These are phyloP conservation scores for Lolium perenne DNA, from an alignment of 176 grass and related monocot genomes.

Conservation along the genomic window DNA sequence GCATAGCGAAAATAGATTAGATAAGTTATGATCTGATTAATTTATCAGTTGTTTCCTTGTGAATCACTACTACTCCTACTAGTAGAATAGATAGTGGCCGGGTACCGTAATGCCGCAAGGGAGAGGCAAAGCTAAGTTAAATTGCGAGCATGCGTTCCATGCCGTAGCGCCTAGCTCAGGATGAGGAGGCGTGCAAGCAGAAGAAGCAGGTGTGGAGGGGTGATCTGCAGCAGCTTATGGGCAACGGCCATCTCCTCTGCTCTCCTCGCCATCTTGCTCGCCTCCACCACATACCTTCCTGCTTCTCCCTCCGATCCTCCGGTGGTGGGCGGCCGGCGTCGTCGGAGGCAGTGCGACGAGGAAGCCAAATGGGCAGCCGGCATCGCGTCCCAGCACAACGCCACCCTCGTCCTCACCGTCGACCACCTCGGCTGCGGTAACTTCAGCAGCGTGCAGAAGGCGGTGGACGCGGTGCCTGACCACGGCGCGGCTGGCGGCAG, in stretches of 20 bases:
- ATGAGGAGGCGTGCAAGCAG: slow-evolving; percentile 34
- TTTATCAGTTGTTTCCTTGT: neutral
- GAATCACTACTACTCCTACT: neutral
- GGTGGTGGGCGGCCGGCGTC: slow-evolving; percentile 19
- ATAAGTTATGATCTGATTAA: neutral
- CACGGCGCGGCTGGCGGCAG: slow-evolving; percentile 33
- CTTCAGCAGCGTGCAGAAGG: slow-evolving; percentile 77
- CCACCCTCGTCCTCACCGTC: slow-evolving; percentile 62
- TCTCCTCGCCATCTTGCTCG: slow-evolving; percentile 60
- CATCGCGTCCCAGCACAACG: slow-evolving; percentile 59
- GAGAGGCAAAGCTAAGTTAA: neutral
- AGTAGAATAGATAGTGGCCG: neutral
- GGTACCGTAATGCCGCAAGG: neutral
- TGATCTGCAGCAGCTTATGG: slow-evolving; percentile 33
- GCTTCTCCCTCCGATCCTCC: slow-evolving; percentile 23
- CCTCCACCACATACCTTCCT: slow-evolving; percentile 43
- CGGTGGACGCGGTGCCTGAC: slow-evolving; percentile 70
- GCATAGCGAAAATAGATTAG: neutral
- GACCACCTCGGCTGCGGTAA: slow-evolving; percentile 73
- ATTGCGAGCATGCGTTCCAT: slow-evolving; percentile 21
- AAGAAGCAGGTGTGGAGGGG: slow-evolving; percentile 18
- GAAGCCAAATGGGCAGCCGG: slow-evolving; percentile 53
- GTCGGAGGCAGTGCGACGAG: slow-evolving; percentile 47
- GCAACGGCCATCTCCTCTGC: slow-evolving; percentile 56
- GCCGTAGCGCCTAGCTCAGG: neutral